Base-by-base conservation (phyloP, 352 stramenopile species). In the Phytophthora kernoviae region DNA sequence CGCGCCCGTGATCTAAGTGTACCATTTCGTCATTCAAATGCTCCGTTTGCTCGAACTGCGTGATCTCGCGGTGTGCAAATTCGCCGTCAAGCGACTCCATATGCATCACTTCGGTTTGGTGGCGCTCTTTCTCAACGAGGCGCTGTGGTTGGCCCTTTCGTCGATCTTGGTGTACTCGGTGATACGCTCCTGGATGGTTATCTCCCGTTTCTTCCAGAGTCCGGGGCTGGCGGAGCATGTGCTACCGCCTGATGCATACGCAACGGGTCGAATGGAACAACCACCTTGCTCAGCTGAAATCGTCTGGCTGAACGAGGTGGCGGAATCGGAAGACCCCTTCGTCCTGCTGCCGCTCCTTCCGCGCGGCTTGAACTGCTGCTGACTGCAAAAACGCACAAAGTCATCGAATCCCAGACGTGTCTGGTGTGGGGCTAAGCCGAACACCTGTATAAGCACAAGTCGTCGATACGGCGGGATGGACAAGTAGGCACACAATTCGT, bases 151-250 rank as follows among this genome's bases (percentile, higher is more conserved):
- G 70, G 9, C 87, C 84, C 14, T 83, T 22, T 94, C 84, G 54
- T 94, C 87, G 51, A 95, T 95, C 73, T 93, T 95, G 37, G 84
- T 95, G 75, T 95, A 93, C 65, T 95, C 81, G 36, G 76, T 90
- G 50, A 90, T 89, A n/a, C 81, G 78, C 46, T 95, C 86, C 53
- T 95, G 86, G 57, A 95, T 92, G 26, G 86, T 93, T 27, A 92
- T 79, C 65, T 95, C 84, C 21, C 87, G 82, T 47, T 95, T 95
- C 63, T 94, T 95, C 87, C 86, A 95, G 6, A 93, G 71, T 5
- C 84, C 86, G 7, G 84, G 3, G 80, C 79, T 1, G 79, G 75
- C 6, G 81, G 82, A 30, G 75, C 73, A 32, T 55, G 69, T 14
- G 68, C 54, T 21, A 87, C 79, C 10, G 68, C 70, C 11, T 64